These are phyloP conservation scores for Berkeleyomyces basicola DNA, from an alignment of 2,329 filamentous ascomycete species.

Conservation along the genomic window DNA sequence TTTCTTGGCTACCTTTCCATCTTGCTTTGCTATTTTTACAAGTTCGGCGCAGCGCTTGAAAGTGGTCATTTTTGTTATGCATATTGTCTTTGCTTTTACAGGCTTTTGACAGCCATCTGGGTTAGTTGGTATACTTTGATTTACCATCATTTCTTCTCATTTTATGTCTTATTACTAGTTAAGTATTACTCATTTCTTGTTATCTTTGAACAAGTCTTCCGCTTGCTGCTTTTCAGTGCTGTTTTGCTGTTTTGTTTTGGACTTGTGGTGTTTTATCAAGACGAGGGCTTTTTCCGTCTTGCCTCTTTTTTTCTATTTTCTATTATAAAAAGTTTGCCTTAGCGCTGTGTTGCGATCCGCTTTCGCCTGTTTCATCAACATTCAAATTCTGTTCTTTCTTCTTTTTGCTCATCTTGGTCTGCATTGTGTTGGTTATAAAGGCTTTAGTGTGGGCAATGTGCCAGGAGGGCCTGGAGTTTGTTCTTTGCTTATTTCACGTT, in stretches of 20 bases:
- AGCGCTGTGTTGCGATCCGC: background rate
- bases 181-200: slow-evolving; percentile 5
- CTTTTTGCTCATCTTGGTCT: slow-evolving; percentile 2
- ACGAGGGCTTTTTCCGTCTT: background rate
- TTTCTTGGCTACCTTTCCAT: background rate
- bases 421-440: background rate
- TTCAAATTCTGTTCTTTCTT: background rate
- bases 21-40: background rate
- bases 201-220: slow-evolving; percentile 1
- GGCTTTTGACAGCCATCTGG: slow-evolving; percentile 2
- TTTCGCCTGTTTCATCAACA: no score
- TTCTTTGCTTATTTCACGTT: background rate
- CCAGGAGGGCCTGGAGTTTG: background rate
- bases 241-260: slow-evolving; percentile 2
- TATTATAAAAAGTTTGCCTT: slow-evolving; percentile 13
- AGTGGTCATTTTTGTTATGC: background rate
- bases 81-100: background rate
- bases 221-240: slow-evolving; percentile 4
- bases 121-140: slow-evolving; percentile 4
- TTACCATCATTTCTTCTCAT: slow-evolving; percentile 1
- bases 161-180: slow-evolving; percentile 6
- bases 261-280: background rate
- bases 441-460: background rate
- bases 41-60: background rate
- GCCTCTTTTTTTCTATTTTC: background rate